Base-by-base conservation (phyloP, 192 early-diverging fungal genomes). In the Thoreauomyces humboldtii region DNA sequence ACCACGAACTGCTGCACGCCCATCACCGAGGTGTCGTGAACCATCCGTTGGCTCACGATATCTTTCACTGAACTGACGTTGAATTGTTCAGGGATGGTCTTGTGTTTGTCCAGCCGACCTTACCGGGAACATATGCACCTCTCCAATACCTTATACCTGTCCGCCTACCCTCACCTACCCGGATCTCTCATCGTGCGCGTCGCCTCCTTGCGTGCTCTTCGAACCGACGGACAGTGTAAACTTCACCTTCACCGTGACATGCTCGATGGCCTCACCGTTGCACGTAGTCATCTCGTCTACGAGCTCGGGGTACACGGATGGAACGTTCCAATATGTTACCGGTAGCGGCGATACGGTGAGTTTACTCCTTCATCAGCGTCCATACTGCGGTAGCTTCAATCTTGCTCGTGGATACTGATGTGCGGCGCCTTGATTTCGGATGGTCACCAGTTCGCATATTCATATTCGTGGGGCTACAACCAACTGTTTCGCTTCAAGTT, bases 401-500 rank as follows among this genome's bases (percentile, higher is more conserved):
- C n/a, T n/a, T n/a, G n/a, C n/a, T n/a, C n/a, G n/a, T n/a, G n/a
- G n/a, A n/a, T n/a, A n/a, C n/a, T n/a, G n/a, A n/a, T n/a, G n/a
- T n/a, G n/a, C n/a, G n/a, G n/a, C n/a, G n/a, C n/a, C n/a, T n/a
- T n/a, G n/a, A n/a, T n/a, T n/a, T n/a, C n/a, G n/a, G n/a, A n/a
- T n/a, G n/a, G n/a, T n/a, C n/a, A n/a, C n/a, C n/a, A n/a, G n/a
- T 27, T 15, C 50, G 9, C 50, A 5, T 27, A 25, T 4, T 27
- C 50, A 6, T 31, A 52, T 29, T 29, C 21, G 32, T 29, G 27
- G 27, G 9, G n/a, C 38, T 9, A 12, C 38, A 9, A 9, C 11
- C 38, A 41, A 41, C 50, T 31, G 15, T 52, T 52, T 17, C 50
- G 50, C 15, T 14, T 52, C 50, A 52, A 52, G 15, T 5, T 52